phyloP scores from a whole-genome alignment of 345 rosid species.

The Physaria fendleri region DNA sequence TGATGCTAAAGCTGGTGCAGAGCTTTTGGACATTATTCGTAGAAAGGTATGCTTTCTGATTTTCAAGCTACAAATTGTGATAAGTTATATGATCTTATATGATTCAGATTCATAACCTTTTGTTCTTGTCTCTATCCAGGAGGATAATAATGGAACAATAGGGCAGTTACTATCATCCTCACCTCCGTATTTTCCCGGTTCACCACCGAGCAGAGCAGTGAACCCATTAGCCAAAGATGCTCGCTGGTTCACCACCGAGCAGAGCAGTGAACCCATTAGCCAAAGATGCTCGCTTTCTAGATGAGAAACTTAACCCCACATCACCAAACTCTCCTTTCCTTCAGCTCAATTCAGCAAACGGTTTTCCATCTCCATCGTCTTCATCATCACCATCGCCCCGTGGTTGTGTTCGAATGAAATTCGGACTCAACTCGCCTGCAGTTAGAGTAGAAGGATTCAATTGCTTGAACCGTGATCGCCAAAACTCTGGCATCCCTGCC shows the following conservation, averaged over 20 bases:
- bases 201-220: constrained; percentile 82
- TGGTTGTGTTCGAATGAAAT: constrained; percentile 62
- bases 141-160: constrained; percentile 42
- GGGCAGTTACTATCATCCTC: constrained; percentile 41
- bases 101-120: neutral
- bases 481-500: constrained; percentile 94
- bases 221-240: constrained; percentile 84
- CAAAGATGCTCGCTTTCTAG: constrained; percentile 77
- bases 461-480: constrained; percentile 94
- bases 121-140: constrained; percentile 37
- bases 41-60: constrained; percentile 46
- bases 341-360: constrained; percentile 14
- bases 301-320: constrained; percentile 41
- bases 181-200: constrained; percentile 74
- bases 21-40: constrained; percentile 77
- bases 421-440: constrained; percentile 76
- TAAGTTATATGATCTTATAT: neutral
- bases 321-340: constrained; percentile 32
- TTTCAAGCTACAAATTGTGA: neutral
- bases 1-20: constrained; percentile 60
- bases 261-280: constrained; percentile 78
- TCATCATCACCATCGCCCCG: constrained; percentile 52
- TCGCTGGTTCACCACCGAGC: constrained; percentile 80
- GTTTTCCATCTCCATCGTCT: constrained; percentile 32
- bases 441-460: constrained; percentile 99